Evolutionary conservation across 345 rosid species (phyloP).

Genomic region (Eucalyptus erythrocorys): DNA sequence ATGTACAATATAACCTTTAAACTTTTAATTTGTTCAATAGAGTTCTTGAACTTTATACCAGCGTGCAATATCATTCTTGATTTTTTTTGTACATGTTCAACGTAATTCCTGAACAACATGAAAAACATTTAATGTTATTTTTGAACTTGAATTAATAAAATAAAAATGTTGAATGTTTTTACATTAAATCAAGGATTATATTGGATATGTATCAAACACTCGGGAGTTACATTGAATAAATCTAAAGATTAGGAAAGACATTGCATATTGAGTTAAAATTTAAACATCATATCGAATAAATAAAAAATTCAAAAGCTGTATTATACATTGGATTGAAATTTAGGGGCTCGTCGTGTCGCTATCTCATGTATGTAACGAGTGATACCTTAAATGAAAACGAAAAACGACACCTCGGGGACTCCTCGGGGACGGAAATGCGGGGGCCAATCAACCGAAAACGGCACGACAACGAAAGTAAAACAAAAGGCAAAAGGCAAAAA

Average conservation of each 20-base stretch:
- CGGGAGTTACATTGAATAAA: rapidly evolving
- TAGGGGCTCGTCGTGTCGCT: neutral
- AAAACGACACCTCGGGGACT: neutral
- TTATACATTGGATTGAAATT: rapidly evolving
- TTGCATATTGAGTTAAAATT: rapidly evolving
- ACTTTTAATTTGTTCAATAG: rapidly evolving
- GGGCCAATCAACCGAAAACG: neutral
- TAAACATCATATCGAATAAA: rapidly evolving
- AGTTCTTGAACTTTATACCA: rapidly evolving
- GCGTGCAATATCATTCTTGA: rapidly evolving
- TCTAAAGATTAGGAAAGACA: rapidly evolving
- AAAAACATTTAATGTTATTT: too few species aligned
- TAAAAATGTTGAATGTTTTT: rapidly evolving
- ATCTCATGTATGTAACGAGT: neutral
- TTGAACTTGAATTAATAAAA: too few species aligned
- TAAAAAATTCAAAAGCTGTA: rapidly evolving
- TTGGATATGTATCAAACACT: rapidly evolving
- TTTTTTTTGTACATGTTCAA: rapidly evolving
- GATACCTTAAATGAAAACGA: neutral
- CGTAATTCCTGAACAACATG: rapidly evolving
- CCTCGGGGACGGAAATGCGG: neutral
- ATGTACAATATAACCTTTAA: rapidly evolving
- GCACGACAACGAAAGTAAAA: neutral
- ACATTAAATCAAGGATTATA: too few species aligned
- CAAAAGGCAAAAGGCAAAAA: neutral